Base-by-base conservation (phyloP, 2,329 filamentous ascomycete genomes). In the Epichloe brachyelytri region DNA sequence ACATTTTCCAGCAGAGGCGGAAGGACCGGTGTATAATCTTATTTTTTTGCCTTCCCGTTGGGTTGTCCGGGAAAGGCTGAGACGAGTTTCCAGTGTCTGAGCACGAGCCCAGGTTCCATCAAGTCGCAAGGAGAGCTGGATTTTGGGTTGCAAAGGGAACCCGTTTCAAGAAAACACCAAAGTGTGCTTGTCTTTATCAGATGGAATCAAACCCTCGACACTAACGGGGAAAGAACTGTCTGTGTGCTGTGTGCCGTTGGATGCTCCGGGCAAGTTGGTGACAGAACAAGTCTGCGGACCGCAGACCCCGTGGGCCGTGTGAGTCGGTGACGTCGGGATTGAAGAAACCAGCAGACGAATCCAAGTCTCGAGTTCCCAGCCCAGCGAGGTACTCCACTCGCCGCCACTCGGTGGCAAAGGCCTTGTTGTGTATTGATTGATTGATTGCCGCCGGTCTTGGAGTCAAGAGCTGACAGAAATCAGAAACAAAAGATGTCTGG, bases 1-100 rank as follows among this genome's bases (percentile, higher is more conserved):
- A 51, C 52, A 54, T 51, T 17, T 49, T 50, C 43, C 48, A 22
- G 20, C 11, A 4, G 11, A 22, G 15, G 37, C 37, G 41, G 20
- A 10, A 8, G 7, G 10, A 37, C 4, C 2, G 17, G 19, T 12
- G 19, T 43, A 3, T 43, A 12, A 12, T 15, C 19, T n/a, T 43
- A 1, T 17, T 30, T 17, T 8, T 8, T 34, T 48, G 36, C 33
- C 19, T 20, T n/a, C 8, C 5, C 14, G 19, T 26, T 33, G 26
- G 12, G 5, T 5, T 14, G 17, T 11, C 22, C 44, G 34, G 20
- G 15, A 41, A 45, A 45, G 7, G 17, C 15, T 43, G 19, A 17
- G 26, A 43, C 48, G 51, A 45, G 45, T 10, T 26, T 48, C 39
- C 43, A 43, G n/a, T 17, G 44, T 41, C 36, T 14, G 36, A 34